Base-by-base conservation (phyloP, 805 yeast species). In the Yarrowia sp. region DNA sequence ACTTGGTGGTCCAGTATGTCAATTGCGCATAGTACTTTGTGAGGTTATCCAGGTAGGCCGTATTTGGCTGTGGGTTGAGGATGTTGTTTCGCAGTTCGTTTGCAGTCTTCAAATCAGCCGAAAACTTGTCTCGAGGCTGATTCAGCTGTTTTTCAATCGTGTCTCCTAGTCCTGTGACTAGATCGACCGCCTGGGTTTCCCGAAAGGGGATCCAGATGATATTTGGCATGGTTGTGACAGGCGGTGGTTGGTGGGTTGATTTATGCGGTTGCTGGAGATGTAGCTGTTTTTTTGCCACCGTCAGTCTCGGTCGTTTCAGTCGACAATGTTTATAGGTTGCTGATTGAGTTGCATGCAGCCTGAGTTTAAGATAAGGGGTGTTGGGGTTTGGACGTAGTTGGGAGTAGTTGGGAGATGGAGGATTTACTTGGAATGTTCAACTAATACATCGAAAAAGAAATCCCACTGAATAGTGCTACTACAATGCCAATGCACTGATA, bases 141-240 rank as follows among this genome's bases (percentile, higher is more conserved):
- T 79, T 80, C 64, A 80, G 81, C 67, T 85, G 87, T 38, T 77
- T 74, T 50, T 83, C 79, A 45, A 89, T 87, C 43, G 85, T 75
- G 12, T 77, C 78, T 2, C 81, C 74, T 8, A 85, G 74, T 19
- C 77, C 79, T 1, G 73, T 73, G 2, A 80, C 82, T 8, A 87
- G 71, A 61, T 82, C 82, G 2, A 83, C 73, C 8, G 77, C 76
- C 41, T 78, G 75, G 0, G 89, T 82, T 67, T 81, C 79, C 59
- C 89, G 79, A 22, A 82, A 79, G 0, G 90, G 89, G 3, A 88
- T 77, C 69, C 79, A 79, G 16, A 87, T 74, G 48, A 87, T 75
- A 70, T 86, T 85, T 55, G 75, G 72, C 42, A 65, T 50, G 15
- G 32, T 26, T 26, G 32, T 26, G 32, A 26, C 7, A 5, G 7